These are phyloP conservation scores for Solidago caesia DNA, from an alignment of 129 eudicot species.

Conservation along the genomic window DNA sequence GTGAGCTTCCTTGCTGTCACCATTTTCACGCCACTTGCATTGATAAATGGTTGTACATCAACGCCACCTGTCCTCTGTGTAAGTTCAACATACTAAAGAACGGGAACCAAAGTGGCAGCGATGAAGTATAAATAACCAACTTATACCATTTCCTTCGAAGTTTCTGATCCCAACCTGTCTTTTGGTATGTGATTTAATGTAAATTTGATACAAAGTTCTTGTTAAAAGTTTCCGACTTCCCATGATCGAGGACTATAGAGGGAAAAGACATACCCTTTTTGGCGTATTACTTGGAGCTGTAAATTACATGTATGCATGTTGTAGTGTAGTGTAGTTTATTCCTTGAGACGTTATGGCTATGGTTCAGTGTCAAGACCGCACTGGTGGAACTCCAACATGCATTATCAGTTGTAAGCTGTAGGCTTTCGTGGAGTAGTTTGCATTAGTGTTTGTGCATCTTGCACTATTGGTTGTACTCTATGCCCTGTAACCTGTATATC, in stretches of 20 bases:
- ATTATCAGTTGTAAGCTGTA: slow-evolving; percentile 19
- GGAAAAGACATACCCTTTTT: slow-evolving; percentile 2
- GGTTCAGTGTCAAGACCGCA: neutral
- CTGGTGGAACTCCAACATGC: slow-evolving; percentile 16
- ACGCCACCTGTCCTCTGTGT: slow-evolving; percentile 93
- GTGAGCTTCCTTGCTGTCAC: slow-evolving; percentile 87
- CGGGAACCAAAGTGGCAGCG: slow-evolving; percentile 62
- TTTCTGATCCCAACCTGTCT: slow-evolving; percentile 19
- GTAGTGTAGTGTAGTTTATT: slow-evolving; percentile 18
- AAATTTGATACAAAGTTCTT: slow-evolving; percentile 25
- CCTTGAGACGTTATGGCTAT: neutral
- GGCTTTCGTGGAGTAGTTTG: neutral
- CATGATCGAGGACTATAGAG: slow-evolving; percentile 21
- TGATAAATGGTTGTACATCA: slow-evolving; percentile 79
- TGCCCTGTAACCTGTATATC: slow-evolving; percentile 9
- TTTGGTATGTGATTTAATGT: slow-evolving; percentile 25
- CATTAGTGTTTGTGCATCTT: neutral
- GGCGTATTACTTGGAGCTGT: slow-evolving; percentile 30
- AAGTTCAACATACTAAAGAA: slow-evolving; percentile 78
- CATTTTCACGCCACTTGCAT: slow-evolving; percentile 85
- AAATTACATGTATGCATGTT: slow-evolving; percentile 26
- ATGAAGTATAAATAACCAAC: slow-evolving; percentile 53
- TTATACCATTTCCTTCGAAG: slow-evolving; percentile 14
- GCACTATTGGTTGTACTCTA: slow-evolving; percentile 12
- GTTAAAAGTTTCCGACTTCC: slow-evolving; percentile 26